A percentile compares a stretch with the other conserved stretches of the same genome.
These are phyloP conservation scores for Apiospora sp. DNA, from an alignment of 2,329 filamentous ascomycete genomes.

Conservation along the genomic window DNA sequence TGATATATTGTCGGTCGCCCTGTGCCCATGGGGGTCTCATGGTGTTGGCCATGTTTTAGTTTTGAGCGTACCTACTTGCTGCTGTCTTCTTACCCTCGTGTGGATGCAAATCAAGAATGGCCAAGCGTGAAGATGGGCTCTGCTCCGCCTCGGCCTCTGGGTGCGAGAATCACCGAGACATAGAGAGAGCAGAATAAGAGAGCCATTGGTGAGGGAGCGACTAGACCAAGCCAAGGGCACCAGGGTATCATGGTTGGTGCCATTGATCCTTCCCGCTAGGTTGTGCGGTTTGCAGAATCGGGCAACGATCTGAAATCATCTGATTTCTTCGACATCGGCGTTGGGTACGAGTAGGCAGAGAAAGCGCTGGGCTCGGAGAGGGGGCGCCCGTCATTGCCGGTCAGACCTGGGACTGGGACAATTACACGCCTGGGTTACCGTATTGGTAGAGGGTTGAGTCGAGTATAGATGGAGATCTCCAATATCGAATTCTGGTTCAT, in stretches of 20 bases:
- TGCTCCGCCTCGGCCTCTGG: conserved; percentile 1
- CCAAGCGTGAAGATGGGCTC: background rate
- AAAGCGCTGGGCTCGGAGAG: background rate
- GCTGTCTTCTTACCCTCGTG: background rate
- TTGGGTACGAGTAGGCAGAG: background rate
- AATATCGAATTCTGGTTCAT: conserved; percentile 7
- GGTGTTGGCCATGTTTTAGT: conserved; percentile 17
- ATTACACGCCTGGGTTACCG: background rate
- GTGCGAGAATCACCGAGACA: conserved; percentile 12
- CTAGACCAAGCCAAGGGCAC: conserved; percentile 10
- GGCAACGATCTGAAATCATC: conserved; percentile 22
- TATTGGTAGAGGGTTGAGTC: background rate
- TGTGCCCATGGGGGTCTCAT: conserved; percentile 12
- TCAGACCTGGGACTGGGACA: background rate
- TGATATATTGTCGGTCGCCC: conserved; percentile 41
- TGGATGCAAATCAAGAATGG: background rate
- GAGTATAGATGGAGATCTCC: conserved; percentile 1
- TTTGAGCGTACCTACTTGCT: background rate
- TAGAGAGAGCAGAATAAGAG: background rate
- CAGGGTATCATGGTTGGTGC: background rate
- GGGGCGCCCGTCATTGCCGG: background rate
- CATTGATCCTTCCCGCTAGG: background rate
- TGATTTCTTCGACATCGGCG: background rate
- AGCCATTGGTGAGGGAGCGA: background rate
- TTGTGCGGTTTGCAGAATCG: conserved; percentile 12